Base-by-base conservation (phyloP, 75 land plant species). In the Cunninghamia lanceolata region DNA sequence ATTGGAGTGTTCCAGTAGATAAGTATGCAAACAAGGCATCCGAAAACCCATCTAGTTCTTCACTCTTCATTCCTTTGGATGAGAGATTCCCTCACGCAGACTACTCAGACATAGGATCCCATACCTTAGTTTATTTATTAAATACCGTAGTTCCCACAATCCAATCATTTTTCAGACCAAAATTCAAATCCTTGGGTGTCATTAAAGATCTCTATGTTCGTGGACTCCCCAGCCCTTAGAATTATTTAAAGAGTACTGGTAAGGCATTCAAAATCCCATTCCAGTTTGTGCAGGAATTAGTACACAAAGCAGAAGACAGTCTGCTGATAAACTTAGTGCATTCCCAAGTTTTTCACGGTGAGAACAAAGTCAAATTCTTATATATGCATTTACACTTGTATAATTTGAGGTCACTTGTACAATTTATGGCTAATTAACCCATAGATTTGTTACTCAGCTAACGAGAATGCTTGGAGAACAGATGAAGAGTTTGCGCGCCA, bases 401-500 rank as follows among this genome's bases (percentile, higher is more conserved):
- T 6, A 10, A 5, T 52, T 52, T 52, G 10, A 10, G 5, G 5
- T 54, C 17, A 54, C 11, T 1, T 13, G 17, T 13, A 17, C 1
- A 14, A 54, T 54, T 54, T 1, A 14, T 19, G 0, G 68, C 68
- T 59, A 6, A 59, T 59, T 21, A 21, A 25, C 17, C 1, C 4
- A 59, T 50, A 11, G 1, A 19, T 17, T 59, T 59, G 25, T 2
- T 25, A 19, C 6, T 25, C 9, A 59, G 94, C 83, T 38, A 85
- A 91, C 78, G 87, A 87, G 87, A 82, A 85, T 66, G 83, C 89
- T 75, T 93, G 92, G 92, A 46, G 83, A 5, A 76, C 59, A 11
- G 94, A 93, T 82, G 86, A 76, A 42, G 94, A 91, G 40, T 93
- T 89, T 53, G 89, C 92, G 14, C 91, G 94, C n/a, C 89, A 93